phyloP scores from a whole-genome alignment of 139 green algal species.

The Coelastrella sp. region DNA sequence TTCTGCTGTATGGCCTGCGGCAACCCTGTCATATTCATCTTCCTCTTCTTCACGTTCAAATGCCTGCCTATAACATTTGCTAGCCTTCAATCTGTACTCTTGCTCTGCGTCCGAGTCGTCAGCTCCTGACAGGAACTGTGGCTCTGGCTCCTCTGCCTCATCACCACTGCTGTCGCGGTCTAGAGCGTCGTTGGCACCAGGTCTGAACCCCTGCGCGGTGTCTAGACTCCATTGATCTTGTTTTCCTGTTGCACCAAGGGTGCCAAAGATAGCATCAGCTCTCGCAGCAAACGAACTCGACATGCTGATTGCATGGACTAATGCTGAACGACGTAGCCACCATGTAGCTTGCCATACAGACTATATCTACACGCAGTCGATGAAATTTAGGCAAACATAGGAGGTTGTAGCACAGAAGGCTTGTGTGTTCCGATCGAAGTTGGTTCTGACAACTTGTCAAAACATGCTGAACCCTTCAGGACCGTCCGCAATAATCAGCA shows the following conservation, averaged over 20 bases:
- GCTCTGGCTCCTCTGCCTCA: neutral
- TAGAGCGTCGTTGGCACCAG: slow-evolving; percentile 34
- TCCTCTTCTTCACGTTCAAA: slow-evolving; percentile 54
- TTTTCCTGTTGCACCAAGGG: neutral
- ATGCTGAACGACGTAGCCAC: neutral
- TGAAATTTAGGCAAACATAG: no score
- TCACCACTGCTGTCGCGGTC: slow-evolving; percentile 30
- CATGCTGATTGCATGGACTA: neutral
- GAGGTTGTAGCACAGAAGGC: no score
- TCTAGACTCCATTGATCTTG: neutral
- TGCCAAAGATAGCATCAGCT: slow-evolving; percentile 1
- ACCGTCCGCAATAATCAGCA: no score
- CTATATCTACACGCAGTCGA: no score
- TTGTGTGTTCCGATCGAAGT: no score
- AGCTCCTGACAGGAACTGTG: slow-evolving; percentile 5
- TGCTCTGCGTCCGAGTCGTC: slow-evolving; percentile 33
- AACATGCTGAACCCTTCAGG: no score
- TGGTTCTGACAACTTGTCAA: no score
- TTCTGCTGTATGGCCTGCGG: slow-evolving; percentile 5
- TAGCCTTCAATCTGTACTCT: neutral
- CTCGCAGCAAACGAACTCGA: slow-evolving; percentile 14
- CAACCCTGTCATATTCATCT: slow-evolving; percentile 54
- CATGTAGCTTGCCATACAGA: neutral
- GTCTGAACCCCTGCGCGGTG: slow-evolving; percentile 16
- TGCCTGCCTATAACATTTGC: slow-evolving; percentile 11